Percentiles rank a stretch among this genome's conserved stretches.
Conservation (phyloP, 805 yeast genomes). For the Ogataea populi-albae region DNA sequence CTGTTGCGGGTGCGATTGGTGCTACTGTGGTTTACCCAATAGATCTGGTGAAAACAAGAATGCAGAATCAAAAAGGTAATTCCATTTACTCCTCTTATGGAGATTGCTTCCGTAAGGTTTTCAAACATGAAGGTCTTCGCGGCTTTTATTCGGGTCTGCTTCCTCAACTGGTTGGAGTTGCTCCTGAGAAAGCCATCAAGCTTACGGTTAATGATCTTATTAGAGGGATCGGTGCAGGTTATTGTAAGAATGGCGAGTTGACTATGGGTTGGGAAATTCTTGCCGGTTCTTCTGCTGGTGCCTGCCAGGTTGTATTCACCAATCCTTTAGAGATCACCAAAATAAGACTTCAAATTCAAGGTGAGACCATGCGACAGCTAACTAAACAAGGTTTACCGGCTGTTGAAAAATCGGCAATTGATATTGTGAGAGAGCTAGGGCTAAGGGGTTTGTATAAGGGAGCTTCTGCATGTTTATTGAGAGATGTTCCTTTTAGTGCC, state of each 20-base stretch:
- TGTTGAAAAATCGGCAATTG: constrained; percentile 55
- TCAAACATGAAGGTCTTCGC: constrained; percentile 70
- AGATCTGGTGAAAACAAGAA: constrained; percentile 91
- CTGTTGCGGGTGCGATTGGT: constrained; percentile 96
- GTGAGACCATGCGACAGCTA: constrained; percentile 51
- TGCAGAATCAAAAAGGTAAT: constrained; percentile 88
- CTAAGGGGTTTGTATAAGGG: constrained; percentile 87
- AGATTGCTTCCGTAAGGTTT: constrained; percentile 81
- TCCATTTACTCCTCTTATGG: constrained; percentile 72
- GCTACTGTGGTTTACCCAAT: constrained; percentile 98
- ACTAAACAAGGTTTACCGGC: constrained; percentile 27
- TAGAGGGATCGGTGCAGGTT: constrained; percentile 62
- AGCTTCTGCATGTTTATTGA: constrained; percentile 81
- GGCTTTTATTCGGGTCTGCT: constrained; percentile 92
- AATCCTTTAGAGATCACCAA: constrained; percentile 95
- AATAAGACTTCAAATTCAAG: constrained; percentile 91
- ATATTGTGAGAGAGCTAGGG: constrained; percentile 77
- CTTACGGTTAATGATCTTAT: constrained; percentile 89
- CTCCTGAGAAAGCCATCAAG: constrained; percentile 97
- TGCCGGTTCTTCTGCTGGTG: constrained; percentile 95
- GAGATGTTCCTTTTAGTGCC: constrained; percentile 97
- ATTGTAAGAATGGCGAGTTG: constrained; percentile 48
- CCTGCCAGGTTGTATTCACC: constrained; percentile 93
- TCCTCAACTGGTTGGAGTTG: constrained; percentile 95
- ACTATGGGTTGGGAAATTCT: constrained; percentile 62